Conservation (phyloP, 345 rosid genomes). For the Noccaea caerulescens region DNA sequence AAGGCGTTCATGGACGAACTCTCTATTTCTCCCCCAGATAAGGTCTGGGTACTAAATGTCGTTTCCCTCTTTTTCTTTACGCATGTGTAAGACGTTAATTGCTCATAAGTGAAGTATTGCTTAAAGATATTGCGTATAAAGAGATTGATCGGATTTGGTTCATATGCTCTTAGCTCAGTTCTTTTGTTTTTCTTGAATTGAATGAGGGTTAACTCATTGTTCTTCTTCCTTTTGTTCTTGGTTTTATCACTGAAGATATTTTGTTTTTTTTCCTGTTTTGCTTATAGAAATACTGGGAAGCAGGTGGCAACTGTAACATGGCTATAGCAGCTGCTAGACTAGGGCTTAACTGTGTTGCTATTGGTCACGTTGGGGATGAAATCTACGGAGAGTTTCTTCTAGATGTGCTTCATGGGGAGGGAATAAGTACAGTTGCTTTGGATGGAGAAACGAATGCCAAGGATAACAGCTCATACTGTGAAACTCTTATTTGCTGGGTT, state of each 20-base stretch:
- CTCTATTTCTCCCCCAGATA: slow-evolving; percentile 83
- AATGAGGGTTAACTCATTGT: not conserved
- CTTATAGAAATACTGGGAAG: slow-evolving; percentile 82
- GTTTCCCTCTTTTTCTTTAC: not conserved
- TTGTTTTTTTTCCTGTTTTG: slow-evolving; percentile 24
- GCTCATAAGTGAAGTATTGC: not conserved
- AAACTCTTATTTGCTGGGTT: slow-evolving; percentile 96
- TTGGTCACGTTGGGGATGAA: slow-evolving; percentile 89
- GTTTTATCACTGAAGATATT: slow-evolving; percentile 16
- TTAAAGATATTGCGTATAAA: no score
- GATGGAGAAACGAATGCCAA: slow-evolving; percentile 50
- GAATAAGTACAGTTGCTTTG: slow-evolving; percentile 66
- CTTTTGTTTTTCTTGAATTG: no score
- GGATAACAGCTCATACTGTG: slow-evolving; percentile 52
- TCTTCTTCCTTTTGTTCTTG: not conserved
- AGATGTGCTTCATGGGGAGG: slow-evolving; percentile 82
- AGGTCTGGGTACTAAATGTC: slow-evolving; percentile 49
- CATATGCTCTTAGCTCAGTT: not conserved
- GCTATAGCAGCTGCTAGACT: slow-evolving; percentile 97
- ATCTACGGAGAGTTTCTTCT: slow-evolving; percentile 80
- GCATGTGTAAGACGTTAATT: not conserved
- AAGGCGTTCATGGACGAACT: slow-evolving; percentile 70
- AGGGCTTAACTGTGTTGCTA: slow-evolving; percentile 75
- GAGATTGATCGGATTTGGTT: not conserved
- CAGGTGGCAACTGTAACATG: slow-evolving; percentile 96